Evolutionary conservation across 2,329 filamentous ascomycete species (phyloP).

Genomic region (Cladosporium sp.): DNA sequence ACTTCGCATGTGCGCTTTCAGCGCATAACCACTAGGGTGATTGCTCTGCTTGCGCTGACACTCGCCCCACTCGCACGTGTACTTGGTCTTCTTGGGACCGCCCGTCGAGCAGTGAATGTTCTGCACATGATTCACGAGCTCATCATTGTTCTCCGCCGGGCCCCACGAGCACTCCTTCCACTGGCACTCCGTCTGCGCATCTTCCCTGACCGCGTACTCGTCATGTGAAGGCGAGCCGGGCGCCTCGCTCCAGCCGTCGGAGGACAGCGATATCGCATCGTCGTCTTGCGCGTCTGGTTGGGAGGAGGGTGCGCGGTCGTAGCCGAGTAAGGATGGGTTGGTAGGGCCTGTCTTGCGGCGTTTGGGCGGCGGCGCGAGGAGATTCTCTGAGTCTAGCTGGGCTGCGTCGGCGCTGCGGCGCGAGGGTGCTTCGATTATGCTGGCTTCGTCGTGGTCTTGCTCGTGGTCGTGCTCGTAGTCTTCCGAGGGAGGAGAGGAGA

Average conservation of each 20-base stretch:
- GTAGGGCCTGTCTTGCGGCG: conserved; percentile 38
- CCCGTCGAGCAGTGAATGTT: conserved; percentile 80
- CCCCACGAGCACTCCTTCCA: conserved; percentile 54
- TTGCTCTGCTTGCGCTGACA: conserved; percentile 85
- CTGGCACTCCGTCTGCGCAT: conserved; percentile 48
- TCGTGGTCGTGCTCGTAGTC: conserved; percentile 51
- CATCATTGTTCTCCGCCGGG: conserved; percentile 52
- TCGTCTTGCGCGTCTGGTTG: conserved; percentile 43
- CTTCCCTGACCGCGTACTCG: conserved; percentile 44
- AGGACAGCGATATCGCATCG: conserved; percentile 66
- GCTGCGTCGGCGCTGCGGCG: conserved; percentile 46
- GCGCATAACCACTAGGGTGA: conserved; percentile 91
- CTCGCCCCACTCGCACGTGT: conserved; percentile 96
- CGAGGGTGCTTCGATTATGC: conserved; percentile 50
- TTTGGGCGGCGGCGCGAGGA: conserved; percentile 39
- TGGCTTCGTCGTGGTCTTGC: conserved; percentile 43
- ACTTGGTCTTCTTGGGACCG: conserved; percentile 81
- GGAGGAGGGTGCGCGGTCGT: conserved; percentile 39
- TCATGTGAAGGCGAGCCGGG: conserved; percentile 54
- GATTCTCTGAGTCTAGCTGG: conserved; percentile 32
- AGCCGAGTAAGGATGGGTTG: conserved; percentile 24
- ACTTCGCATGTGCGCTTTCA: conserved; percentile 96
- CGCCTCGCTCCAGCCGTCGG: conserved; percentile 81
- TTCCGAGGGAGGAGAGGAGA: conserved; percentile 65
- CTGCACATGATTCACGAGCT: conserved; percentile 60